Evolutionary conservation across 2,329 filamentous ascomycete genomes (phyloP), one percentile per base, ranked within the genome.

Genomic region (Talaromyces sp.): DNA sequence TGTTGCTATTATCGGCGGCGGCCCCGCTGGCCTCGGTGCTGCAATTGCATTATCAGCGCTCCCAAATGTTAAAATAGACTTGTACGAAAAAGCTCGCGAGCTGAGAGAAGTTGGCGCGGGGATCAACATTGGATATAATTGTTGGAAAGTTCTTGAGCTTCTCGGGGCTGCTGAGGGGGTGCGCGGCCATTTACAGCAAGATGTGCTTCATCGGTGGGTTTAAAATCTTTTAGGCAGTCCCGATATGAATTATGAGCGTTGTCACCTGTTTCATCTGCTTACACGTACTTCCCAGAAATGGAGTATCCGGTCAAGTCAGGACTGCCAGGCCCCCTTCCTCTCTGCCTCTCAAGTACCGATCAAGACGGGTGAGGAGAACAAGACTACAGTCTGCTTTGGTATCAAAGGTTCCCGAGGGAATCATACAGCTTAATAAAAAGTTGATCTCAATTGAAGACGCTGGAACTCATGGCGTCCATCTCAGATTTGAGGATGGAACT

Each of bases 71-170:
- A 56, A 41, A 35, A 56, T 56, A 56, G 35, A 31, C 29, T 31
- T 56, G 54, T 56, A 56, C 54, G 54, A 56, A 56, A 56, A 56
- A 10, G 54, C 54, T 26, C 54, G 54, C 54, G 54, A 56, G 54
- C 17, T 56, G 32, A 43, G 54, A 56, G 54, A 56, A 56, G 54
- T 56, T 26, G 54, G 54, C 38, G 54, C 54, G 17, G 54, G 54
- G 46, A 56, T 56, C 17, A 56, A 41, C 17, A 56, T 56, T 43
- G 54, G 54, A 43, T 56, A 56, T 21, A 56, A 56, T 56, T 56
- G 54, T 19, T 56, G 54, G 54, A 56, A 56, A 14, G 54, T 56
- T 43, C 54, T 56, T 43, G 54, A 56, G 11, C 54, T 56, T 56
- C 54, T 56, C 35, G 54, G 54, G 17, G 54, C 54, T 26, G 54